Base-by-base conservation (phyloP, 495 filamentous ascomycete genomes). In the Neurospora terricola region DNA sequence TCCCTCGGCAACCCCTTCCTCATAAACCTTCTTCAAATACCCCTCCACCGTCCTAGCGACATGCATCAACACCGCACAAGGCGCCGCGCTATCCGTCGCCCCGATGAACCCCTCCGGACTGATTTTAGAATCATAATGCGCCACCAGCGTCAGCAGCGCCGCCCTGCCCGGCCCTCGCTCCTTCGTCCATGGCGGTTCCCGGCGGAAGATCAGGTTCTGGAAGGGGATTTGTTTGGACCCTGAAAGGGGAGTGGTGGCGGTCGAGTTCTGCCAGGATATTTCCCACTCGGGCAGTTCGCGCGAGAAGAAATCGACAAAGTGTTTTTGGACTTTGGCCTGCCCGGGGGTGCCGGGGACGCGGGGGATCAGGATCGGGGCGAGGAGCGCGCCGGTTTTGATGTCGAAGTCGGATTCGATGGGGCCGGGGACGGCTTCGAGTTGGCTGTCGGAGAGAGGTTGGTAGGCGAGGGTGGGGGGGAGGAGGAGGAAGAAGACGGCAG, bases 1-100 rank as follows among this genome's bases (percentile, higher is more conserved):
- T 69, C 59, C 80, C 39, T 80, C 80, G 21, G 74, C 74, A 70
- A 81, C 78, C 73, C 77, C 78, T 70, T 77, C 70, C 39, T 77
- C 82, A 71, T 82, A 73, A 78, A 85, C 81, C 77, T 78, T 77
- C 27, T 76, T 83, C 70, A 86, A 42, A 34, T 80, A 81, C 62
- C 75, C 75, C 38, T 86, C 85, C 36, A 86, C 79, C 72, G 73
- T 77, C 71, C 79, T 74, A 36, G 84, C 85, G 1, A 82, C 80
- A 77, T 95, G 92, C 89, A 97, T 87, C 42, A 97, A 82, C 79
- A 97, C 91, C 0, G 94, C 94, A 78, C 93, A 97, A 14, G 94
- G 93, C 40, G 89, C 94, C 2, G 94, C 94, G 75, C 92, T 95
- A 74, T 97, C 94, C 43, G 90, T 96, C 0, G 93, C 94, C 1